Evolutionary conservation across 225 moss, liverwort and hornwort genomes (phyloP), one percentile per base, ranked within the genome.

Genomic region (Thuidium tamariscinum): DNA sequence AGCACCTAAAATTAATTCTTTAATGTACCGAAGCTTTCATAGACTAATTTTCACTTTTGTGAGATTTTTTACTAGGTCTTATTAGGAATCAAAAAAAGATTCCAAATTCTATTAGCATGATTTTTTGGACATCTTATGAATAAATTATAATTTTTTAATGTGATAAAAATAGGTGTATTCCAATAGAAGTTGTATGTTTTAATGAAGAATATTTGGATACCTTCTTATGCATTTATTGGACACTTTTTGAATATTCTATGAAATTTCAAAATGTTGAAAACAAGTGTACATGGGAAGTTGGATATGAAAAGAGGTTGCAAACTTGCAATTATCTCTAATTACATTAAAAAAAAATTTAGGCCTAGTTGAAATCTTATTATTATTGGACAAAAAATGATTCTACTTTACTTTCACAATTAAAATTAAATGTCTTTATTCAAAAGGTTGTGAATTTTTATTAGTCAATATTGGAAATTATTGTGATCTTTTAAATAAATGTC

Each of bases 291-390:
- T n/a, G n/a, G n/a, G n/a, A n/a, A n/a, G n/a, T n/a, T n/a, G n/a
- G n/a, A 22, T 22, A 2, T 67, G 12, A 37, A 19, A 65, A 11
- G 2, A n/a, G 5, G 1, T n/a, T 0, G 0, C 10, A 19, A 63
- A 2, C 1, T n/a, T 0, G 0, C 10, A n/a, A 63, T 5, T 65
- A 65, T 1, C 10, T n/a, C n/a, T 18, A n/a, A 4, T 20, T 7
- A 65, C 65, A 2, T 36, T 20, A 19, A 8, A n/a, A n/a, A n/a
- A n/a, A n/a, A n/a, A n/a, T n/a, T 66, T 2, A 36, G 37, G 11
- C 3, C 12, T 5, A 36, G 0, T 66, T 66, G 11, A 11, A 66
- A 11, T 36, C 3, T 21, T 21, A 37, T 1, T 2, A 21, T 21
- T 66, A 66, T 11, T 66, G 21, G 11, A 20, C 0, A 66, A 21